These are phyloP conservation scores for Rhodotorula diobovata DNA, from an alignment of 768 basidiomycete species.

Conservation along the genomic window DNA sequence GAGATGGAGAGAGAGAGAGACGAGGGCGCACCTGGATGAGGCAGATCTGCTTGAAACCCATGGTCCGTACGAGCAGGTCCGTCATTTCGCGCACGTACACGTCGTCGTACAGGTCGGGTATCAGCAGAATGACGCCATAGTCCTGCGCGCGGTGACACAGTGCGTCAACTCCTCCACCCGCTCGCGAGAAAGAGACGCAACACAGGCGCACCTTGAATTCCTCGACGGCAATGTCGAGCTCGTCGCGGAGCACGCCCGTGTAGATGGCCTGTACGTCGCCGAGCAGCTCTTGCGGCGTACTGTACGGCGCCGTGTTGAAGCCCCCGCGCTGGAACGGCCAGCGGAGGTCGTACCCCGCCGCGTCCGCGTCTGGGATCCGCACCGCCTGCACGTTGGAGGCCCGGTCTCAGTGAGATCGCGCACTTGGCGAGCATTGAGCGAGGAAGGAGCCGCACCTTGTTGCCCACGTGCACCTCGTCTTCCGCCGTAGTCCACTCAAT, in stretches of 20 bases:
- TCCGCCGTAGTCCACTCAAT: slow-evolving; percentile 68
- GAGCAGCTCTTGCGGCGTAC: slow-evolving; percentile 58
- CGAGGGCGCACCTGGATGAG: slow-evolving; percentile 67
- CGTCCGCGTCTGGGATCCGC: slow-evolving; percentile 18
- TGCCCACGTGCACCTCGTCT: slow-evolving; percentile 61
- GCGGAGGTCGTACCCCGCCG: slow-evolving; percentile 60
- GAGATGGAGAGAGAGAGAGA: neutral
- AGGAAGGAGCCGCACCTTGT: slow-evolving; percentile 54
- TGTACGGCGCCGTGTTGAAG: slow-evolving; percentile 76
- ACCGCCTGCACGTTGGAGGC: slow-evolving; percentile 10
- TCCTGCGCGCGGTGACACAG: slow-evolving; percentile 54
- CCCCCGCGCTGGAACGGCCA: slow-evolving; percentile 77
- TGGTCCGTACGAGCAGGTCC: slow-evolving; percentile 64
- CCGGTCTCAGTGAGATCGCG: neutral
- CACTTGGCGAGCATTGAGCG: too few relatives aligned
- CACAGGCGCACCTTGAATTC: slow-evolving; percentile 59
- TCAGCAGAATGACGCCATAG: slow-evolving; percentile 76
- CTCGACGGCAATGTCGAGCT: slow-evolving; percentile 54
- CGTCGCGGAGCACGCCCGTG: slow-evolving; percentile 59
- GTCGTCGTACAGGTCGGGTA: slow-evolving; percentile 87
- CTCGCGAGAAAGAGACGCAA: neutral
- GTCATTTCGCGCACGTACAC: slow-evolving; percentile 73
- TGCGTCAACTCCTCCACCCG: too few relatives aligned
- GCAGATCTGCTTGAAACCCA: slow-evolving; percentile 91
- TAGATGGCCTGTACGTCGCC: slow-evolving; percentile 74